Conservation (phyloP, 2,329 filamentous ascomycete genomes). For the Sporothrix humicola region DNA sequence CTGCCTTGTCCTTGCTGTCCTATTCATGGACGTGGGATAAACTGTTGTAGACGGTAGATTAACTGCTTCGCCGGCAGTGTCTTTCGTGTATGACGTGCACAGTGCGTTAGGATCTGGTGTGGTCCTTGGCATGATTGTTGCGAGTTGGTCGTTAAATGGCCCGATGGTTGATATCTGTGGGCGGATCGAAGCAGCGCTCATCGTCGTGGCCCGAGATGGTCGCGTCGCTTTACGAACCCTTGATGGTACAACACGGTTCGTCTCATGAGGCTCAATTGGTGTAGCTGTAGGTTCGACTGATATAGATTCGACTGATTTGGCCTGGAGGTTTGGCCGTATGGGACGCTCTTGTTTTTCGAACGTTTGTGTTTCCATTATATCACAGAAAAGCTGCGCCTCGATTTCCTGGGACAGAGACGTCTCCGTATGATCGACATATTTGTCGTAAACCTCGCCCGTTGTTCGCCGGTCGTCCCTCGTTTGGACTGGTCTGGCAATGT, state of each 20-base stretch:
- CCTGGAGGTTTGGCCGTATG: not conserved
- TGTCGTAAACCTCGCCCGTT: slow-evolving; percentile 23
- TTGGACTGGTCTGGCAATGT: slow-evolving; percentile 28
- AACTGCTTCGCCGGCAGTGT: not conserved
- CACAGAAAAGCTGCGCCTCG: slow-evolving; percentile 57
- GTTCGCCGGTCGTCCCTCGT: slow-evolving; percentile 34
- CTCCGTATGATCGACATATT: not conserved
- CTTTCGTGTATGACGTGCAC: not conserved
- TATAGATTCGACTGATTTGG: not conserved
- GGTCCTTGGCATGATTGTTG: no score
- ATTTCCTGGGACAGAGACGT: slow-evolving; percentile 58
- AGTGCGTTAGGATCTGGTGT: no score
- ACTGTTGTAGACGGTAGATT: not conserved
- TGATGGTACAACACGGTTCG: no score
- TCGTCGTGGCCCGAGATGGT: no score
- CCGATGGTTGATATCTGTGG: no score
- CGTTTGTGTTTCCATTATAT: slow-evolving; percentile 45
- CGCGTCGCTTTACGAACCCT: no score
- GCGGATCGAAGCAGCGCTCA: no score
- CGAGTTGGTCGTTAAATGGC: no score
- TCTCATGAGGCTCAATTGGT: no score
- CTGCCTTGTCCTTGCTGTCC: no score
- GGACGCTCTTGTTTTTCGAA: slow-evolving; percentile 14
- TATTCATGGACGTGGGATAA: not conserved
- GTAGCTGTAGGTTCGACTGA: not conserved